Conservation (phyloP, 352 stramenopile species). For the Pythium dissimile region DNA sequence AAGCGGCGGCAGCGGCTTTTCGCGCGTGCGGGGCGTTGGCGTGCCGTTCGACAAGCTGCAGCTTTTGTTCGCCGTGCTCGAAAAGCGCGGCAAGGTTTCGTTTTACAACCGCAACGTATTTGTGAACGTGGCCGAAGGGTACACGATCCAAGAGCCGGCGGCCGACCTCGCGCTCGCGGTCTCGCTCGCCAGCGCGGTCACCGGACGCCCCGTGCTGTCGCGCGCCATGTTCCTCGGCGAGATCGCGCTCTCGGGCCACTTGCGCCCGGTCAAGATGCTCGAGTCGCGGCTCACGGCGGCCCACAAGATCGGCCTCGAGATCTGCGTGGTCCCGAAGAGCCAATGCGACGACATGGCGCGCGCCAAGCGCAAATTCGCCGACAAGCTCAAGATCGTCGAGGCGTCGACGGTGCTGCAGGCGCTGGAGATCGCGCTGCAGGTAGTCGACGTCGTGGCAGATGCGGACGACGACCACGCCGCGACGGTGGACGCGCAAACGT, state of each 20-base stretch:
- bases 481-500: slow-evolving; percentile 12
- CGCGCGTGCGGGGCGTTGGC: slow-evolving; percentile 67
- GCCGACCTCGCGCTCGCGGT: slow-evolving; percentile 76
- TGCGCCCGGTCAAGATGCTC: slow-evolving; percentile 83
- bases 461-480: slow-evolving; percentile 1
- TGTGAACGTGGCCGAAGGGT: slow-evolving; percentile 84
- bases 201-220: slow-evolving; percentile 46
- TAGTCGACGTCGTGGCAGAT: background rate
- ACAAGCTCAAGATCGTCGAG: slow-evolving; percentile 56
- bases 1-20: slow-evolving; percentile 30
- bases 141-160: slow-evolving; percentile 76
- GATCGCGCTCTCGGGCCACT: slow-evolving; percentile 69
- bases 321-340: slow-evolving; percentile 65
- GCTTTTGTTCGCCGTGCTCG: slow-evolving; percentile 94
- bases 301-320: slow-evolving; percentile 73
- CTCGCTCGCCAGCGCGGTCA: slow-evolving; percentile 66
- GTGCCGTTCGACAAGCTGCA: slow-evolving; percentile 89
- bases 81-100: slow-evolving; percentile 85
- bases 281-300: slow-evolving; percentile 72
- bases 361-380: slow-evolving; percentile 51
- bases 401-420: slow-evolving; percentile 62
- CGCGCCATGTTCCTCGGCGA: slow-evolving; percentile 74
- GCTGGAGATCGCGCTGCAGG: slow-evolving; percentile 52
- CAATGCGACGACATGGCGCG: slow-evolving; percentile 38
- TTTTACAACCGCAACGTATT: slow-evolving; percentile 81